A percentile compares a stretch with the other conserved stretches of the same genome.
These are phyloP conservation scores for Endoconidiophora laricicola DNA, from an alignment of 2,329 filamentous ascomycete species.

Conservation along the genomic window DNA sequence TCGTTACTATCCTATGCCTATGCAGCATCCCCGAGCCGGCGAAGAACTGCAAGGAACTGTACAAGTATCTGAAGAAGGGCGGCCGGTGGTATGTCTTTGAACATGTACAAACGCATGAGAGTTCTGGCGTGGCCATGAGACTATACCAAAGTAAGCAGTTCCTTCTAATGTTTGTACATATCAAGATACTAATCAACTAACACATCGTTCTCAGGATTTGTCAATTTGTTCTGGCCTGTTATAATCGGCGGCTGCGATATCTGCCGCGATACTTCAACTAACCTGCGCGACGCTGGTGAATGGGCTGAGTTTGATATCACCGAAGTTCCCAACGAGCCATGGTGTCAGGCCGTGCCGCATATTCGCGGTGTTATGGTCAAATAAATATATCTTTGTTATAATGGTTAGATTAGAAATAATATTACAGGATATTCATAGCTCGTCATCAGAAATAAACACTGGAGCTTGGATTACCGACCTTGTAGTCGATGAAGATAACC, in stretches of 20 bases:
- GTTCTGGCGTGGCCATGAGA: slow-evolving; percentile 23
- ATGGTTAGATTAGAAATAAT: not conserved
- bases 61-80: slow-evolving; percentile 41
- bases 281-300: slow-evolving; percentile 30
- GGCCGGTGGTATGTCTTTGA: slow-evolving; percentile 48
- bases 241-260: slow-evolving; percentile 36
- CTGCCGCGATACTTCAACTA: slow-evolving; percentile 30
- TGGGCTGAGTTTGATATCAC: slow-evolving; percentile 34
- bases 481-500: not conserved
- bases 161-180: not conserved
- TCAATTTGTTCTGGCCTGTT: slow-evolving; percentile 36
- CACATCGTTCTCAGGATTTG: slow-evolving; percentile 22
- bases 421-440: slow-evolving; percentile 18
- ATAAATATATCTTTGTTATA: slow-evolving; percentile 16
- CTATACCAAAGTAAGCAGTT: slow-evolving; percentile 34
- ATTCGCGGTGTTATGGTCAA: slow-evolving; percentile 37
- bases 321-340: slow-evolving; percentile 24
- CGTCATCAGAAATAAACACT: slow-evolving; percentile 25
- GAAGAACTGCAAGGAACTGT: slow-evolving; percentile 36
- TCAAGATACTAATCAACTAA: not conserved
- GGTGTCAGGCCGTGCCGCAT: slow-evolving; percentile 30
- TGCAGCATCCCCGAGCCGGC: slow-evolving; percentile 47
- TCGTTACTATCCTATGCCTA: slow-evolving; percentile 44
- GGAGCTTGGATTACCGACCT: slow-evolving; percentile 11
- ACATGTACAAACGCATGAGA: slow-evolving; percentile 32